Conservation (phyloP, 805 yeast species). For the Candida insectalens region DNA sequence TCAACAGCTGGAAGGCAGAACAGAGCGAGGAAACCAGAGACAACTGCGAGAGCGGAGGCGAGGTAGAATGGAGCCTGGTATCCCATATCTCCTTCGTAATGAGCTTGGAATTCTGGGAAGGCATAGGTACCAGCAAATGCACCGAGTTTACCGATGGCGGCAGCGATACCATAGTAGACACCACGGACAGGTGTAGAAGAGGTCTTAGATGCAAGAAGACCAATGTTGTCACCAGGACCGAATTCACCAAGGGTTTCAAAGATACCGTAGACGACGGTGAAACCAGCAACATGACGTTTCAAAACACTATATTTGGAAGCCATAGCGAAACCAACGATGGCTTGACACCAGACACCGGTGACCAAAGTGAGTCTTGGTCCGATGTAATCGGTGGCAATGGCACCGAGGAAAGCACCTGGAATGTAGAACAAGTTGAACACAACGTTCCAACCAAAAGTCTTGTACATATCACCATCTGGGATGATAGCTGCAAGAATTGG, state of each 20-base stretch:
- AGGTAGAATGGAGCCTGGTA: slow-evolving; percentile 74
- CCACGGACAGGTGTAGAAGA: slow-evolving; percentile 85
- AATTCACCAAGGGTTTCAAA: slow-evolving; percentile 84
- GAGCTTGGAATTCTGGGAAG: slow-evolving; percentile 68
- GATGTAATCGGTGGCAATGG: slow-evolving; percentile 70
- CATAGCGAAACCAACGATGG: slow-evolving; percentile 74
- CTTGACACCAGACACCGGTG: slow-evolving; percentile 64
- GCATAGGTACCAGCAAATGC: slow-evolving; percentile 87
- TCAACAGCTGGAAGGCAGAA: slow-evolving; percentile 73
- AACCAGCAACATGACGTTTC: slow-evolving; percentile 57
- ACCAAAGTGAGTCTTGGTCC: slow-evolving; percentile 84
- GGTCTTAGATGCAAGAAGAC: slow-evolving; percentile 75
- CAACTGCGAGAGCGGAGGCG: slow-evolving; percentile 65
- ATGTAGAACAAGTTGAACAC: slow-evolving; percentile 80
- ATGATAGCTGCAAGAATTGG: slow-evolving; percentile 53
- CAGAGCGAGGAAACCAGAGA: slow-evolving; percentile 60
- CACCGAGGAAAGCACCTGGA: slow-evolving; percentile 88
- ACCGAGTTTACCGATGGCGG: slow-evolving; percentile 87
- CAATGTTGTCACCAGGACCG: slow-evolving; percentile 91
- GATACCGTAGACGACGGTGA: slow-evolving; percentile 82
- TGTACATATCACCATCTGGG: slow-evolving; percentile 51
- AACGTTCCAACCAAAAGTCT: slow-evolving; percentile 86
- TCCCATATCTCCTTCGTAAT: slow-evolving; percentile 53
- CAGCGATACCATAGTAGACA: slow-evolving; percentile 82
- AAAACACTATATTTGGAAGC: slow-evolving; percentile 57